These are phyloP conservation scores for Pseudozyma sp. DNA, from an alignment of 1,284 basidiomycete species.

Conservation along the genomic window DNA sequence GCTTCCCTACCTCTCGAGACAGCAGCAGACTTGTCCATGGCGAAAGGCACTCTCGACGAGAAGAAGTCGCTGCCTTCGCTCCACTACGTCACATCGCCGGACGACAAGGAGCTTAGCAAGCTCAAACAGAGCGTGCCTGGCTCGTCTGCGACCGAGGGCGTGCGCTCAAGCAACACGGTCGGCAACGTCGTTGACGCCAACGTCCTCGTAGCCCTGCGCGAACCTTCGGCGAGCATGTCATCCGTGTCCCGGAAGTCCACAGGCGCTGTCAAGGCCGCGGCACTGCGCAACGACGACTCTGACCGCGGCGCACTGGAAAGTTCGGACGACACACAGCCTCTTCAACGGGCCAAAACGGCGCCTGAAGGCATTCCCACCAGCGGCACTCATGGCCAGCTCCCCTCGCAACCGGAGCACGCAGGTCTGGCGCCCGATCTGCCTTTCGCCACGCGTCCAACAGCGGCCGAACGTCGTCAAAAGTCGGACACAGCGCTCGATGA, in stretches of 20 bases:
- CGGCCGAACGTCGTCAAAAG: slow-evolving; percentile 6
- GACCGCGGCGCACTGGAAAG: background rate
- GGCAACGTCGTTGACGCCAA: slow-evolving; percentile 24
- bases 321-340: slow-evolving; percentile 15
- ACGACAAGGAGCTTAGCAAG: background rate
- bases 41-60: background rate
- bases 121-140: background rate
- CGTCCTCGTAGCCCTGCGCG: slow-evolving; percentile 29
- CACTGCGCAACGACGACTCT: background rate
- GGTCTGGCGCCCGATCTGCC: slow-evolving; percentile 12
- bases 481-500: slow-evolving; percentile 24
- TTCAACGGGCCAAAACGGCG: slow-evolving; percentile 32
- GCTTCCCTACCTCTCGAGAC: slow-evolving; percentile 13
- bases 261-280: slow-evolving; percentile 5
- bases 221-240: slow-evolving; percentile 46
- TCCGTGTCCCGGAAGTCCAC: slow-evolving; percentile 18
- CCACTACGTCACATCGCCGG: slow-evolving; percentile 12
- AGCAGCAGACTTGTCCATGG: background rate
- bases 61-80: slow-evolving; percentile 14
- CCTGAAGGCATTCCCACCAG: slow-evolving; percentile 34
- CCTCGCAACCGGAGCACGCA: slow-evolving; percentile 12
- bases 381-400: slow-evolving; percentile 10
- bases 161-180: background rate
- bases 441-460: slow-evolving; percentile 1
- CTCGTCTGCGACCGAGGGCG: background rate